Evolutionary conservation across 2,329 filamentous ascomycete species (phyloP).

Genomic region (Colletotrichum ledebouriae): DNA sequence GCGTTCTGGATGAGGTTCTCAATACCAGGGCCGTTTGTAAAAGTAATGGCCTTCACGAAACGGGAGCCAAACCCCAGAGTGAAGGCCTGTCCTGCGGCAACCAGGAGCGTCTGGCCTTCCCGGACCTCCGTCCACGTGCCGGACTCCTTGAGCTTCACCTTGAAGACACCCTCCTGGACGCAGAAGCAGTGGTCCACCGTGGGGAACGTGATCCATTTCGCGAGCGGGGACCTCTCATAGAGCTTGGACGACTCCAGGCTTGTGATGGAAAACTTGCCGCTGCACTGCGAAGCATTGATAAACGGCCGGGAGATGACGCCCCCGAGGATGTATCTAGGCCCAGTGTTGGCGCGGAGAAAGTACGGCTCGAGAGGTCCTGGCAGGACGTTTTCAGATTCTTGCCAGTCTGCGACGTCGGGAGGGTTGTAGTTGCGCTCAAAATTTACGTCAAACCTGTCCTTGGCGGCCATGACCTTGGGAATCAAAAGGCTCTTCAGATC

Average conservation of each 20-base stretch:
- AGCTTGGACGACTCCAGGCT: constrained; percentile 61
- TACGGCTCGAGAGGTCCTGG: constrained; percentile 58
- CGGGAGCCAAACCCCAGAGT: constrained; percentile 58
- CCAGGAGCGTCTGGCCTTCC: constrained; percentile 63
- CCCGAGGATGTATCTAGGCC: constrained; percentile 60
- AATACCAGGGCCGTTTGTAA: constrained; percentile 63
- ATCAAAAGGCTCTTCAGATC: constrained; percentile 64
- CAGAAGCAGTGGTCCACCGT: constrained; percentile 66
- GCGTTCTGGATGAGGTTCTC: constrained; percentile 58
- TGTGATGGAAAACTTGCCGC: constrained; percentile 65
- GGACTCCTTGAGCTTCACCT: constrained; percentile 54
- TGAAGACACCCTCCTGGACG: constrained; percentile 61
- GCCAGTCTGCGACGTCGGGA: constrained; percentile 59
- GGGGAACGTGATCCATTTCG: constrained; percentile 57
- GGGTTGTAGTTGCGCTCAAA: constrained; percentile 63
- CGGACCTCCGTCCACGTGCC: constrained; percentile 51
- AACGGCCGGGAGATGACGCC: constrained; percentile 63
- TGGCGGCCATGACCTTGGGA: constrained; percentile 68
- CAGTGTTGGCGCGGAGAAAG: constrained; percentile 65
- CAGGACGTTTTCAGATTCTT: constrained; percentile 55
- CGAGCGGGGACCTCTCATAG: constrained; percentile 54
- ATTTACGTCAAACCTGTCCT: constrained; percentile 68
- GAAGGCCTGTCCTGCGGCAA: constrained; percentile 62
- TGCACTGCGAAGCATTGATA: constrained; percentile 60
- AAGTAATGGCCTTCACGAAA: constrained; percentile 62